These are phyloP conservation scores for Globisporangium uncinulatum DNA, from an alignment of 352 stramenopile genomes.

Conservation along the genomic window DNA sequence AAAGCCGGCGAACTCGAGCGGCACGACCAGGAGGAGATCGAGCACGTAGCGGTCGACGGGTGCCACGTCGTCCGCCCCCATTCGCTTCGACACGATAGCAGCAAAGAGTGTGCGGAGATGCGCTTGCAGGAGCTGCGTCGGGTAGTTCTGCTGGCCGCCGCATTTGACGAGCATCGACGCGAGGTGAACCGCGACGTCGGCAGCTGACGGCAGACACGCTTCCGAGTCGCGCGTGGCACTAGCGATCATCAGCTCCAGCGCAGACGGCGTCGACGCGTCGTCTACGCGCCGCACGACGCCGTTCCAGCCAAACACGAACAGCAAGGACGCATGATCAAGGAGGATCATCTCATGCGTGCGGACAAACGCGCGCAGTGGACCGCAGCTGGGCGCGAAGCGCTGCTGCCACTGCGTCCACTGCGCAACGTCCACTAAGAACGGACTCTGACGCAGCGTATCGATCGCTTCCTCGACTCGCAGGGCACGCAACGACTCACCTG, in stretches of 20 bases:
- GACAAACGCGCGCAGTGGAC: constrained; percentile 59
- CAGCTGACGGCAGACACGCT: not conserved
- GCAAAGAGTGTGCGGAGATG: constrained; percentile 51
- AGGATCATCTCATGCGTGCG: constrained; percentile 78
- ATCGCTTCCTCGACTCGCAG: constrained; percentile 39
- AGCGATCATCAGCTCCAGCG: constrained; percentile 25
- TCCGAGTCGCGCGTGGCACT: not conserved
- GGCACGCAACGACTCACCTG: constrained; percentile 44
- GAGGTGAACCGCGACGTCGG: constrained; percentile 41
- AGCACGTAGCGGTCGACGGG: constrained; percentile 30
- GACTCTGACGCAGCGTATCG: constrained; percentile 39
- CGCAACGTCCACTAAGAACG: constrained; percentile 57
- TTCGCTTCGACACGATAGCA: not conserved
- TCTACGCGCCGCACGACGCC: constrained; percentile 52
- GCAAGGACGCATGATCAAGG: constrained; percentile 62
- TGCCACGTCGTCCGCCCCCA: not conserved
- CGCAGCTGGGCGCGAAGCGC: constrained; percentile 53
- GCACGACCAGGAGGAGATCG: constrained; percentile 46
- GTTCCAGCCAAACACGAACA: constrained; percentile 67
- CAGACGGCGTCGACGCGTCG: constrained; percentile 45
- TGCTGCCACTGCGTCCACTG: constrained; percentile 53
- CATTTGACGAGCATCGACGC: constrained; percentile 64
- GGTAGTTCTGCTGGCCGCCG: constrained; percentile 44
- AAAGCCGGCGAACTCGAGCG: constrained; percentile 48
- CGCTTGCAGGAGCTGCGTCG: constrained; percentile 56